phyloP scores from a whole-genome alignment of 1,284 basidiomycete species.

The Ganoderma leucocontextum region DNA sequence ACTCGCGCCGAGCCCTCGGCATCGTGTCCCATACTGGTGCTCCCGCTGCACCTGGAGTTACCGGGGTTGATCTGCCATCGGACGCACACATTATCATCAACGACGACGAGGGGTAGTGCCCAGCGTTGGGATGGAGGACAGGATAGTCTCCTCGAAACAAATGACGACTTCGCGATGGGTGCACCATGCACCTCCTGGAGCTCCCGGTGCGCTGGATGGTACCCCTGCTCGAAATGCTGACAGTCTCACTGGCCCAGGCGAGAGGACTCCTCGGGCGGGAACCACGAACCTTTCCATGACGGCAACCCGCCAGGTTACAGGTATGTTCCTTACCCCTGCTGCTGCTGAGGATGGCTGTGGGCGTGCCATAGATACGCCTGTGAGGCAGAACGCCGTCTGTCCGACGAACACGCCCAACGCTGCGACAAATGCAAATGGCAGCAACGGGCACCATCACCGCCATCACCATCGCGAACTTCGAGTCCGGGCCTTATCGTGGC shows the following conservation, averaged over 20 bases:
- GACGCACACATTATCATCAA: conserved; percentile 78
- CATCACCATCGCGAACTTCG: conserved; percentile 47
- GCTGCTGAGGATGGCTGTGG: conserved; percentile 13
- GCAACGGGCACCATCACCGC: conserved; percentile 39
- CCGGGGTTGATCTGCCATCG: conserved; percentile 52
- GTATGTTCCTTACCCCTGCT: conserved; percentile 21
- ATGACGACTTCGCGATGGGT: conserved; percentile 89
- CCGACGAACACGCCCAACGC: conserved; percentile 27
- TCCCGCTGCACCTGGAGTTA: conserved; percentile 43
- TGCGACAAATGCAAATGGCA: conserved; percentile 11
- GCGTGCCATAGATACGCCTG: conserved; percentile 17
- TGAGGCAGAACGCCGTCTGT: conserved; percentile 25
- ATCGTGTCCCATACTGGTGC: conserved; percentile 64
- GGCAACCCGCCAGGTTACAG: conserved; percentile 26
- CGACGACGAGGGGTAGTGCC: conserved; percentile 55
- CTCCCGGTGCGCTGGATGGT: conserved; percentile 75
- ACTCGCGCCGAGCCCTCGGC: conserved; percentile 60
- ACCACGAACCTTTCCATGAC: conserved; percentile 40
- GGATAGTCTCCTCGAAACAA: conserved; percentile 72
- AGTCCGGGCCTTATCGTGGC: conserved; percentile 83
- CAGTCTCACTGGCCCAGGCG: conserved; percentile 37
- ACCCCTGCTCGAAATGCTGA: conserved; percentile 38
- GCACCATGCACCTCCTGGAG: conserved; percentile 83
- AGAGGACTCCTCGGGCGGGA: conserved; percentile 42
- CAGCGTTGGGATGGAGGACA: conserved; percentile 70